Evolutionary conservation across 2,329 filamentous ascomycete genomes (phyloP), one percentile per base, ranked within the genome.

Genomic region (Cordyceps fumosorosea): DNA sequence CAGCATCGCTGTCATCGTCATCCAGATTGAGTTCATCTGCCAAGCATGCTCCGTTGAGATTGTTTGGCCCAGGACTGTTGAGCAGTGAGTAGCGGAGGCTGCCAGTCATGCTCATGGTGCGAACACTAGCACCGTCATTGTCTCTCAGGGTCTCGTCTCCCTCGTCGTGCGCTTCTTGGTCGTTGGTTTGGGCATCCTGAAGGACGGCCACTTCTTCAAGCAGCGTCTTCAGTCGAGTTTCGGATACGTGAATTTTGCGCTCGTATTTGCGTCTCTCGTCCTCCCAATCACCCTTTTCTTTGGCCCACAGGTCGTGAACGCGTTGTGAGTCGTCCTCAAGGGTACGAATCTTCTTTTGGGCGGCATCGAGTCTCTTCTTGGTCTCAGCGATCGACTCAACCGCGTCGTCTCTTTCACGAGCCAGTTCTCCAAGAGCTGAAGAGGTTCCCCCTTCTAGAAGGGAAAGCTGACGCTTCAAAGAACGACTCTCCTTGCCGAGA

Each of bases 1-100:
- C 89, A 51, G 88, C 83, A 65, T 93, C 87, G 42, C 89, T 88
- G 65, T 93, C 90, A 62, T 93, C 90, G 62, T 93, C 89, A 62
- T 93, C 90, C 65, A 96, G 89, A 65, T 90, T 88, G 60, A 99
- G 82, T 76, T 99, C 95, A 68, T 98, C 93, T 0, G 95, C 95
- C 47, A 99, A 80, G 65, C 89, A 96, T 63, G 91, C 75, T 1
- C 89, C 89, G 67, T 85, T 86, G 4, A 77, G 70, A 70, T 87
- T 88, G 22, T 78, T 75, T 11, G 78, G 73, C 4, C 81, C 82
- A 8, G 77, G 75, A n/a, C 82, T 80, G 65, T 81, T 87, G 65
- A 89, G 78, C 26, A 88, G 77, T 2, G 92, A 96, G 70, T 88
- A 90, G 34, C 91, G 86, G 65, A 91, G 82, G 72, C 87, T 80